Conservation (phyloP, 2,329 filamentous ascomycete genomes). For the Nigrospora sphaerica region DNA sequence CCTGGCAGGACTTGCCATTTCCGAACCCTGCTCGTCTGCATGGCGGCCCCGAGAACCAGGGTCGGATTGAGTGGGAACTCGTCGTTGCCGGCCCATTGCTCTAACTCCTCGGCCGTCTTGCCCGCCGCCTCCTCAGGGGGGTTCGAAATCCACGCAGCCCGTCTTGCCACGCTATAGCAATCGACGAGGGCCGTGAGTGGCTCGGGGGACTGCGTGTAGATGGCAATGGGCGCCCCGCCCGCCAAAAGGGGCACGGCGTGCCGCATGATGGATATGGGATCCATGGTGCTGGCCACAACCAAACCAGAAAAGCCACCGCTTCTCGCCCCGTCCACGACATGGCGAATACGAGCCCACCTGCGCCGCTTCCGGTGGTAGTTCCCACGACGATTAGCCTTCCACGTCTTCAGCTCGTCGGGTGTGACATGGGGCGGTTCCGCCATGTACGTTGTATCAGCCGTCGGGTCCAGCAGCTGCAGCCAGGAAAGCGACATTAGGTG, state of each 20-base stretch:
- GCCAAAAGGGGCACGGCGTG: conserved; percentile 72
- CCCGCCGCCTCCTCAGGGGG: conserved; percentile 39
- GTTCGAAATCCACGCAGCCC: conserved; percentile 63
- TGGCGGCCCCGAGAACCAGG: conserved; percentile 66
- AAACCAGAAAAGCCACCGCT: conserved; percentile 77
- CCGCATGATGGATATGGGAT: conserved; percentile 67
- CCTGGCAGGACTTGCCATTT: conserved; percentile 89
- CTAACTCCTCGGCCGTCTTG: conserved; percentile 40
- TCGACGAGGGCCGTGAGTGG: conserved; percentile 72
- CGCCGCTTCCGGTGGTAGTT: conserved; percentile 85
- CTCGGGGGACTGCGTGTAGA: conserved; percentile 79
- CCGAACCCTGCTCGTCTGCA: conserved; percentile 74
- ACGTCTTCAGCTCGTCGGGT: conserved; percentile 54
- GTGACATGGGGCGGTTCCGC: conserved; percentile 54
- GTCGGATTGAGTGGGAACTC: conserved; percentile 88
- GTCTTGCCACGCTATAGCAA: conserved; percentile 72
- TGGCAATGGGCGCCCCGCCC: conserved; percentile 76
- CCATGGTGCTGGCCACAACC: conserved; percentile 75
- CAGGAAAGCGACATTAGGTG: conserved; percentile 82
- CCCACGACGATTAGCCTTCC: conserved; percentile 77
- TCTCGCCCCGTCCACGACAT: conserved; percentile 68
- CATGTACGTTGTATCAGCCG: conserved; percentile 66
- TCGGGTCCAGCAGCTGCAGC: conserved; percentile 80
- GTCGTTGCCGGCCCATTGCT: conserved; percentile 51
- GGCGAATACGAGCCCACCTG: conserved; percentile 66